Evolutionary conservation across 805 yeast species (phyloP).

Genomic region (Yarrowia sp.): DNA sequence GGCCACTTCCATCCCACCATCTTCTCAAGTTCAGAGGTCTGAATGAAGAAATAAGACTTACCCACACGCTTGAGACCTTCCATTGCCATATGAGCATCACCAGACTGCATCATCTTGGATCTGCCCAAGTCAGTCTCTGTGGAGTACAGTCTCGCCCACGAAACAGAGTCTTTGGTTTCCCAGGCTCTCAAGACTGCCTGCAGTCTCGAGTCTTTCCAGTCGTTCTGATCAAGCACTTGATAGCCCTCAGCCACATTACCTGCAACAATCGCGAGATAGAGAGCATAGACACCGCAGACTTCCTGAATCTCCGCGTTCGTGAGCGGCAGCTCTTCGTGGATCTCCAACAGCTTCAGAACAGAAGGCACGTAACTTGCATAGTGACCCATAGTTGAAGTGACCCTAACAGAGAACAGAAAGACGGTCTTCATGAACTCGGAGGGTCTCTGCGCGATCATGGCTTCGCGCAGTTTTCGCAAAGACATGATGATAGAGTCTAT

Average conservation of each 20-base stretch:
- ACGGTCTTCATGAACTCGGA: slow-evolving; percentile 56
- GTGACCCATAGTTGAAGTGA: slow-evolving; percentile 57
- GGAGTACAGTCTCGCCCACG: slow-evolving; percentile 38
- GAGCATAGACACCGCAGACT: slow-evolving; percentile 53
- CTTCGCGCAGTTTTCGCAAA: slow-evolving; percentile 60
- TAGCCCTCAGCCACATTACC: slow-evolving; percentile 43
- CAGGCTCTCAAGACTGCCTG: slow-evolving; percentile 40
- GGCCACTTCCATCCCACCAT: slow-evolving; percentile 41
- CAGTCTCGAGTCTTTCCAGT: slow-evolving; percentile 20
- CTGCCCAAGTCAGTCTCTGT: slow-evolving; percentile 36
- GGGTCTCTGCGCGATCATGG: slow-evolving; percentile 54
- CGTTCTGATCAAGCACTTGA: slow-evolving; percentile 40
- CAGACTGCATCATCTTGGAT: slow-evolving; percentile 34
- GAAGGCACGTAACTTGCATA: slow-evolving; percentile 64
- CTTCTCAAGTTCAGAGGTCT: slow-evolving; percentile 28
- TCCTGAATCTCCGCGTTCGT: slow-evolving; percentile 52
- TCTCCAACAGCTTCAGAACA: slow-evolving; percentile 54
- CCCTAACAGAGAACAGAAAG: slow-evolving; percentile 57
- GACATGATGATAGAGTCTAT: slow-evolving; percentile 38
- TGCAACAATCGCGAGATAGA: slow-evolving; percentile 52
- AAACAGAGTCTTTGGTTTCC: slow-evolving; percentile 37
- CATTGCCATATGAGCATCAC: slow-evolving; percentile 16
- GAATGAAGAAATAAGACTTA: slow-evolving; percentile 40
- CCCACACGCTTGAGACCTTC: slow-evolving; percentile 40
- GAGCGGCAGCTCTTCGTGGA: slow-evolving; percentile 45